Evolutionary conservation across 2,329 filamentous ascomycete genomes (phyloP).

Genomic region (Claviceps fusiformis): DNA sequence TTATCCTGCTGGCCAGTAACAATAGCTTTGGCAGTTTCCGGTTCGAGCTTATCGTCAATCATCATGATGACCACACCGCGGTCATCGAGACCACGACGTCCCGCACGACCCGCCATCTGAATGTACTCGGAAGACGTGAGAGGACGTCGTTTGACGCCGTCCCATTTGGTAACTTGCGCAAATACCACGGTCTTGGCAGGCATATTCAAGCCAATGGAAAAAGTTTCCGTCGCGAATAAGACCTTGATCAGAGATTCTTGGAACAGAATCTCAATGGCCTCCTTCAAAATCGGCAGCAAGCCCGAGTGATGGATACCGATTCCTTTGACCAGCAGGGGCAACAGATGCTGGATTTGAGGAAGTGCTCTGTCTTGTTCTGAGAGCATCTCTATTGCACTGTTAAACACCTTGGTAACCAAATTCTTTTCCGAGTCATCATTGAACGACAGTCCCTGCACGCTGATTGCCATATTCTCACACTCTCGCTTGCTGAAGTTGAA

Average conservation of each 20-base stretch:
- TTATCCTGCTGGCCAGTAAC: slow-evolving; percentile 95
- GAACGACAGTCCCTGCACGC: slow-evolving; percentile 78
- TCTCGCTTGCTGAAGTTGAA: slow-evolving; percentile 99
- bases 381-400: slow-evolving; percentile 81
- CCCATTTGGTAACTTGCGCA: slow-evolving; percentile 89
- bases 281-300: slow-evolving; percentile 86
- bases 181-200: slow-evolving; percentile 99
- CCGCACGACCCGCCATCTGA: slow-evolving; percentile 95
- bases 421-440: slow-evolving; percentile 93
- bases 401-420: slow-evolving; percentile 89
- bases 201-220: slow-evolving; percentile 98
- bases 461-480: slow-evolving; percentile 78
- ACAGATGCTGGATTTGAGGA: slow-evolving; percentile 79
- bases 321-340: slow-evolving; percentile 77
- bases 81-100: slow-evolving; percentile 91
- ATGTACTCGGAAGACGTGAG: slow-evolving; percentile 93
- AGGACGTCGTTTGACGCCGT: slow-evolving; percentile 67
- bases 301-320: slow-evolving; percentile 97
- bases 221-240: slow-evolving; percentile 93
- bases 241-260: slow-evolving; percentile 97
- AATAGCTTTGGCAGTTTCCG: slow-evolving; percentile 83
- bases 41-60: slow-evolving; percentile 94
- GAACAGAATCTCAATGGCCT: slow-evolving; percentile 97
- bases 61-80: slow-evolving; percentile 99
- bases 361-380: slow-evolving; percentile 82